Base-by-base conservation (phyloP, 1,284 basidiomycete species). In the Boletus sp. region DNA sequence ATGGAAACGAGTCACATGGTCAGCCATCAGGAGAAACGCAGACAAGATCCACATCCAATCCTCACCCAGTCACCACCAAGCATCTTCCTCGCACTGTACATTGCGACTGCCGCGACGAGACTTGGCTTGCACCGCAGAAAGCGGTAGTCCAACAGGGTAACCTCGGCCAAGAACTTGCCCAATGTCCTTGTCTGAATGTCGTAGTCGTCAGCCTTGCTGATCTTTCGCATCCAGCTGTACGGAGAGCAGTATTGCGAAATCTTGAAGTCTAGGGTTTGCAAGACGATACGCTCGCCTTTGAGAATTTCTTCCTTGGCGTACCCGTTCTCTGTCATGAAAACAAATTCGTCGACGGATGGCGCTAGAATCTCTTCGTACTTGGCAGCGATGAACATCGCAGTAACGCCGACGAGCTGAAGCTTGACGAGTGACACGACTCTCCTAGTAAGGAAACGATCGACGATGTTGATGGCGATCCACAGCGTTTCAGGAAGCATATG, bases 321-420 rank as follows among this genome's bases (percentile, higher is more conserved):
- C 2, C 90, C 93, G 51, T 87, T 87, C 68, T 97, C 93, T 25
- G 95, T 96, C 91, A 99, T 95, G 78, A 83, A 94, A 57, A 95
- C 92, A 61, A 96, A 97, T 69, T 96, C 92, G 26, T 96, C 92
- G 17, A 95, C 91, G 4, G 87, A 88, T 5, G 92, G 93, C 0
- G 92, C 91, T 48, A 95, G 82, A 60, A 99, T 96, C 70, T 99
- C 96, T 70, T 99, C 96, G 75, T 98, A 99, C 72, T 99, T 99
- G 54, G 93, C 84, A 0, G 96, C 96, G 61, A 99, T 86, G 73
- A 99, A 97, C 77, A 99, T 89, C 22, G 94, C 92, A 3, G 94
- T 95, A 56, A 98, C 82, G 34, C 96, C 96, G 55, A 99, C 95
- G 37, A 99, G 87, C 74, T 99, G 96, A 45, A 99, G 84, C 73